Percentiles rank a stretch among this genome's conserved stretches.
Evolutionary conservation across 805 yeast genomes (phyloP).

Genomic region (Lipomyces orientalis): DNA sequence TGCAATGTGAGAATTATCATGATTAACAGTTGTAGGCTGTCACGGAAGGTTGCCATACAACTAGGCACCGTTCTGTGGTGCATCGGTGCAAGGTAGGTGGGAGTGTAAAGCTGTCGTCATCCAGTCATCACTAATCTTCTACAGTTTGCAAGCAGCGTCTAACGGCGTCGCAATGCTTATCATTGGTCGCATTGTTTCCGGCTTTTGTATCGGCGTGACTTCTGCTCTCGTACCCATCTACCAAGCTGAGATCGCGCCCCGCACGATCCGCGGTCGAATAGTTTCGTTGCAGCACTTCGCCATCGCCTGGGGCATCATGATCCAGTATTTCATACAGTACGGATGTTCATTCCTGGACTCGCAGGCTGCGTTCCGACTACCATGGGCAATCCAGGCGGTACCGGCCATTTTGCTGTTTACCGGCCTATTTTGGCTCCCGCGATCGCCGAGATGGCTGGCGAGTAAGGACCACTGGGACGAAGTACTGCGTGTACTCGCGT

Average conservation of each 20-base stretch:
- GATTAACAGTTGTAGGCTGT: constrained; percentile 11
- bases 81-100: constrained; percentile 38
- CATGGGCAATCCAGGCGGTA: too few species aligned
- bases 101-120: neutral
- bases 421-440: constrained; percentile 49
- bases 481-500: constrained; percentile 62
- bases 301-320: constrained; percentile 34
- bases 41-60: constrained; percentile 36
- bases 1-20: neutral
- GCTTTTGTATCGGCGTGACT: constrained; percentile 62
- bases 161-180: constrained; percentile 47
- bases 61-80: constrained; percentile 36
- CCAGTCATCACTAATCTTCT: neutral
- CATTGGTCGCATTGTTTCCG: constrained; percentile 57
- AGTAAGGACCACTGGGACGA: constrained; percentile 58
- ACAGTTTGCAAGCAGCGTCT: constrained; percentile 42
- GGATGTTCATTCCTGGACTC: too few species aligned
- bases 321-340: too few species aligned
- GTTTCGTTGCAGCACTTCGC: constrained; percentile 46
- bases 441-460: constrained; percentile 53
- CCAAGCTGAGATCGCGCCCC: constrained; percentile 42
- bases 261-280: constrained; percentile 41
- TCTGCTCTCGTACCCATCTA: constrained; percentile 56
- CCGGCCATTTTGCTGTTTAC: constrained; percentile 51
- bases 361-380: too few species aligned